Evolutionary conservation across 805 yeast genomes (phyloP), one percentile per base, ranked within the genome.

Genomic region (Ogataea zsoltii): DNA sequence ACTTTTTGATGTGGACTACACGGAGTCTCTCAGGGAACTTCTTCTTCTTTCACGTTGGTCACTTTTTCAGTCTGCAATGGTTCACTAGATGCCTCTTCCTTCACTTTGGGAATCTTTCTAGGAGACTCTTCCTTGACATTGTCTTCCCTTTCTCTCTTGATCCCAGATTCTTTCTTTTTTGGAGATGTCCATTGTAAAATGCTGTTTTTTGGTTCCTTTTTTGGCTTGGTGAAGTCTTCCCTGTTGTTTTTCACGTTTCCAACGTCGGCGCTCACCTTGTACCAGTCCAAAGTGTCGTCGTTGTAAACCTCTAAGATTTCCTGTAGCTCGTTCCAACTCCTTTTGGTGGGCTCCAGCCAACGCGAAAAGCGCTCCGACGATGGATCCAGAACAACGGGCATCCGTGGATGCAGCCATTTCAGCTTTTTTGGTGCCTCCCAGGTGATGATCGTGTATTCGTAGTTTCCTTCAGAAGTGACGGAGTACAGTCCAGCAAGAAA

Each of bases 351-450:
- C 42, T 77, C 69, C 29, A 89, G 63, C 96, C 96, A 91, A 3
- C 60, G 55, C 4, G 73, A 60, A 77, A 91, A 81, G 33, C 74
- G 77, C n/a, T 68, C 53, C 0, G 81, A 65, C 0, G 77, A 81
- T 0, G 88, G 87, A 23, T 69, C 73, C 5, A 89, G 45, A 12
- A 88, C 74, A 2, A 85, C 70, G 0, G 97, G 97, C 80, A 88
- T 88, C 19, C 97, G 70, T 1, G 68, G 64, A 61, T 91, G 97
- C 2, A 91, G 63, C 86, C 89, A 83, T 34, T 69, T 63, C 50
- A 90, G 51, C 37, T 76, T 76, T 31, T 72, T 63, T 0, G 83
- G 76, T 0, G 96, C 92, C 0, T 79, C 77, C 0, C 86, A 85
- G 0, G 97, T 91, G 1, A 88, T 72, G 0, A 91, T 79, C 0